Evolutionary conservation across 768 basidiomycete species (phyloP), one percentile per base, ranked within the genome.

Genomic region (Amanita exitialis): DNA sequence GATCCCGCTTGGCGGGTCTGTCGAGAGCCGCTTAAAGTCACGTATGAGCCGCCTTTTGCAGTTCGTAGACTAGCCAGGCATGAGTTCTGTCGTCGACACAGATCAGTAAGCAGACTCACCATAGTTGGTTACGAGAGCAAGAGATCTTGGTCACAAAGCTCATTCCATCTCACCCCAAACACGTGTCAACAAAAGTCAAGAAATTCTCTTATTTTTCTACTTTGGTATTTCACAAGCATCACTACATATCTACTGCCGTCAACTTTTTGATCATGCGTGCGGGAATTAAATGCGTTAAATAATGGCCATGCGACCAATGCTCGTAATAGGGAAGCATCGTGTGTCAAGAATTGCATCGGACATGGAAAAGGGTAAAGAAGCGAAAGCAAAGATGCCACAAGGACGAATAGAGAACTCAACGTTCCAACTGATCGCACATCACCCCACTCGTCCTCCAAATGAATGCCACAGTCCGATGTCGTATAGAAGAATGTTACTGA

Each of bases 11-110:
- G 96, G 96, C 3, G 95, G 94, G 63, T 98, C 96, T 20, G 83
- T 84, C 42, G 91, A 90, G 39, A 99, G 78, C 21, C 91, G 79
- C 71, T 96, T 98, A 71, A 99, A 98, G 70, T 99, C 96, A 52
- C 96, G 86, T 56, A 99, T 95, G 56, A 99, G 87, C 50, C 95
- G 90, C 62, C 95, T 80, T 61, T 86, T 86, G 67, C 92, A 95
- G 57, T 90, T 87, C 39, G 94, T 97, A 9, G 92, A 94, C 94
- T 95, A 48, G 9, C 37, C n/a, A 38, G 35, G 6, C 21, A 39
- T 47, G 23, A 51, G 49, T 8, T 16, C 32, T 18, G 39, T 21
- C 6, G 28, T 20, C 3, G 9, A 44, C 15, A 35, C 23, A 15
- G n/a, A 15, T 13, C 6, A 20, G 9, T 13, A 51, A 3, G 10